These are phyloP conservation scores for Lasiosphaeria ovina DNA, from an alignment of 495 filamentous ascomycete species.

Conservation along the genomic window DNA sequence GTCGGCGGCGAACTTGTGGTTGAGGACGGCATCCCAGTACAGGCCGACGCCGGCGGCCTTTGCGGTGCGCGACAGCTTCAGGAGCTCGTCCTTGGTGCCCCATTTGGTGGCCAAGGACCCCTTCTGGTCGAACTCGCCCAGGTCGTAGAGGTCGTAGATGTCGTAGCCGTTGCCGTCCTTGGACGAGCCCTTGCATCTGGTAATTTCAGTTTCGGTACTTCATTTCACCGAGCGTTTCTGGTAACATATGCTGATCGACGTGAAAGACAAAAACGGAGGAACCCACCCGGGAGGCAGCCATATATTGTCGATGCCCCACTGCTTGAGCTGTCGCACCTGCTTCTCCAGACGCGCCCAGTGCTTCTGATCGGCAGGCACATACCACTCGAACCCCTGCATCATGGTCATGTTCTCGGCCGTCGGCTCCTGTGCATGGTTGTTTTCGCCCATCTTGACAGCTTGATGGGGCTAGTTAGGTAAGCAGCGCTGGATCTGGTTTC, in stretches of 20 bases:
- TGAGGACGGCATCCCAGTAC: conserved; percentile 75
- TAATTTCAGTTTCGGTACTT: not conserved
- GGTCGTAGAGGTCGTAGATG: conserved; percentile 72
- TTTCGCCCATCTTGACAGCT: conserved; percentile 16
- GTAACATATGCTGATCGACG: not conserved
- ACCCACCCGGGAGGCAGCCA: conserved; percentile 65
- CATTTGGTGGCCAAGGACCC: conserved; percentile 64
- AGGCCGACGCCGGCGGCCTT: conserved; percentile 55
- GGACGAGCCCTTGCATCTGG: conserved; percentile 62
- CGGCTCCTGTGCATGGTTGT: conserved; percentile 11
- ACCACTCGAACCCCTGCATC: conserved; percentile 75
- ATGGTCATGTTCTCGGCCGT: conserved; percentile 56
- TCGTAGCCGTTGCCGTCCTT: conserved; percentile 71
- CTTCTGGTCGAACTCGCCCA: conserved; percentile 77
- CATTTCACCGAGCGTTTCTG: not conserved
- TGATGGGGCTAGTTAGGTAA: conserved; percentile 4
- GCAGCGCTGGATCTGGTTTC: not conserved
- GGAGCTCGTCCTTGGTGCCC: conserved; percentile 64
- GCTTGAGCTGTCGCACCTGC: conserved; percentile 54
- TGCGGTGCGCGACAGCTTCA: conserved; percentile 50
- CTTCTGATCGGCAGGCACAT: conserved; percentile 60
- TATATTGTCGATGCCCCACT: conserved; percentile 62
- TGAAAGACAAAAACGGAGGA: not conserved
- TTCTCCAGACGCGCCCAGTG: conserved; percentile 62
- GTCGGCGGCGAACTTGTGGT: conserved; percentile 73